Evolutionary conservation across 2,329 filamentous ascomycete species (phyloP).

Genomic region (Orbilia ellipsospora): DNA sequence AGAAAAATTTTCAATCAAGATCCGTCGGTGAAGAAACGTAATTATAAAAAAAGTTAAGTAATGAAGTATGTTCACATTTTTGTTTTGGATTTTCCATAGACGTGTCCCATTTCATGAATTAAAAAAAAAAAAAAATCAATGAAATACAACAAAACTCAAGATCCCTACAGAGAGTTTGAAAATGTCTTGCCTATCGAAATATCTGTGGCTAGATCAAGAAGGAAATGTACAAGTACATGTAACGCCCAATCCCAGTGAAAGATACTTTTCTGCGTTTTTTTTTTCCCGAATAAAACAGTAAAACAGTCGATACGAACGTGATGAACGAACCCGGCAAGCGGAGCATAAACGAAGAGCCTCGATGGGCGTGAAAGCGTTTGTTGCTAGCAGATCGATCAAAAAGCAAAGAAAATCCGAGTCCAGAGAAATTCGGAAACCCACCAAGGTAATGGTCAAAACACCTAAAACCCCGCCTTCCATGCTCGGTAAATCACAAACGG

Average conservation of each 20-base stretch:
- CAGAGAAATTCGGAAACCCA: slow-evolving; percentile 14
- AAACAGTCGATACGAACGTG: not conserved
- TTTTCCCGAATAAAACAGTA: not conserved
- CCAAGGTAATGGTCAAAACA: slow-evolving; percentile 51
- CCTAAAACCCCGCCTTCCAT: slow-evolving; percentile 42
- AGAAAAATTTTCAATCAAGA: too few species aligned
- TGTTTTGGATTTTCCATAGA: too few species aligned
- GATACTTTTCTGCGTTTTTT: too few species aligned
- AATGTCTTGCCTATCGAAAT: slow-evolving; percentile 34
- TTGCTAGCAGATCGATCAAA: slow-evolving; percentile 19
- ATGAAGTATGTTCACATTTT: too few species aligned
- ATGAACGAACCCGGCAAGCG: not conserved
- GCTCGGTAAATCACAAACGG: slow-evolving; percentile 45
- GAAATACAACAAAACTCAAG: not conserved
- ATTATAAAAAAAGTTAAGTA: too few species aligned
- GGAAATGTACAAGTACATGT: not conserved
- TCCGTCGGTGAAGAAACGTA: too few species aligned
- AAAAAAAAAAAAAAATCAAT: not conserved
- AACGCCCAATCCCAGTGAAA: slow-evolving; percentile 2
- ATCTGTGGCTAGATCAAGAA: slow-evolving; percentile 9
- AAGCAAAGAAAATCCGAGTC: slow-evolving; percentile 18
- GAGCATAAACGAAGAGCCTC: not conserved
- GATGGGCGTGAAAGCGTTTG: not conserved
- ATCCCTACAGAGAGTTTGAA: slow-evolving; percentile 40
- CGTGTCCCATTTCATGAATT: too few species aligned